A percentile compares a stretch with the other conserved stretches of the same genome.
Conservation (phyloP, 495 filamentous ascomycete species). For the Penicillium dipodomyicola region DNA sequence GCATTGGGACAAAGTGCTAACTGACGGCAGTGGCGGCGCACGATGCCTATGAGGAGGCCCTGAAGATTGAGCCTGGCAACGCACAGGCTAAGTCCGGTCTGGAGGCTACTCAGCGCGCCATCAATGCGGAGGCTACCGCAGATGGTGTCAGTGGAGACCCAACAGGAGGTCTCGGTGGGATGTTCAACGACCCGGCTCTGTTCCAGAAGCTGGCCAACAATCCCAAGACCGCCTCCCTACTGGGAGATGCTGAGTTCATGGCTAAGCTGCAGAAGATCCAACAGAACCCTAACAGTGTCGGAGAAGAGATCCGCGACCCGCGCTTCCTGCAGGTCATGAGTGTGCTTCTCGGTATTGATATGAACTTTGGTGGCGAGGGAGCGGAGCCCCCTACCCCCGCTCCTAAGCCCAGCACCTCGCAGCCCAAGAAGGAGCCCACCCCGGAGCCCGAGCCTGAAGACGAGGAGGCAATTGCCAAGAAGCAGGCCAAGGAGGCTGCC, state of each 20-base stretch:
- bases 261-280: constrained; percentile 76
- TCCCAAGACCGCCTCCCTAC: constrained; percentile 82
- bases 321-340: constrained; percentile 92
- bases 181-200: constrained; percentile 91
- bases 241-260: constrained; percentile 90
- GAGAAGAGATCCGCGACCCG: constrained; percentile 80
- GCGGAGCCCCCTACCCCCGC: constrained; percentile 70
- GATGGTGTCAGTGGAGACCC: constrained; percentile 68
- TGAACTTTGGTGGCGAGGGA: constrained; percentile 72
- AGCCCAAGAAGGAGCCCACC: constrained; percentile 57
- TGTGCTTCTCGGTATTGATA: constrained; percentile 89
- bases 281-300: constrained; percentile 75
- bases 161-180: constrained; percentile 72
- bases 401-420: constrained; percentile 48
- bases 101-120: constrained; percentile 79
- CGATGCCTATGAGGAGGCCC: constrained; percentile 87
- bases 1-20: background rate
- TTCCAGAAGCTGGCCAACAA: constrained; percentile 87
- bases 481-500: constrained; percentile 86
- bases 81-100: constrained; percentile 88
- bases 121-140: constrained; percentile 70
- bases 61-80: constrained; percentile 88
- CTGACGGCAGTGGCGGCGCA: constrained; percentile 61
- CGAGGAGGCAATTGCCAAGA: constrained; percentile 77
- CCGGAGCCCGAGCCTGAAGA: constrained; percentile 66